A percentile compares a stretch with the other conserved stretches of the same genome.
These are phyloP conservation scores for Groenewaldozyma tartarivorans DNA, from an alignment of 805 yeast genomes.

Conservation along the genomic window DNA sequence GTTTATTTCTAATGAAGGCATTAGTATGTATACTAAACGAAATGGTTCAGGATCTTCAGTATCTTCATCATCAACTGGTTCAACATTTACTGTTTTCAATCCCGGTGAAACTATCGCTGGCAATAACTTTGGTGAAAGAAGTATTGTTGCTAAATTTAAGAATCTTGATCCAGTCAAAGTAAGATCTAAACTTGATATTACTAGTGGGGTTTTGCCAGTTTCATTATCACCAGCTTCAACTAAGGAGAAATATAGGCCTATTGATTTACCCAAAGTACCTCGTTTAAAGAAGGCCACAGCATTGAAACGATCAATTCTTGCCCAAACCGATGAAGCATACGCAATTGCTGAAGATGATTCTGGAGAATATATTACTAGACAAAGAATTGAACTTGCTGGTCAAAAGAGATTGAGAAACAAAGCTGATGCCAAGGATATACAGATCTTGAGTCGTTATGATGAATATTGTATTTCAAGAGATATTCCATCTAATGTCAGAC, in stretches of 20 bases:
- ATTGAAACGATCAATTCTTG: neutral
- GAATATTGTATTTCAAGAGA: neutral
- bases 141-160: neutral
- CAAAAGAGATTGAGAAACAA: neutral
- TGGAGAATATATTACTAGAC: neutral
- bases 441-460: neutral
- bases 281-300: neutral
- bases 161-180: neutral
- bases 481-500: neutral
- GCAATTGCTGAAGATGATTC: neutral
- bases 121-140: neutral
- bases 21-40: neutral
- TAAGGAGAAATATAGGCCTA: slow-evolving; percentile 62
- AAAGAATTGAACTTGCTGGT: neutral
- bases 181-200: neutral
- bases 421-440: neutral
- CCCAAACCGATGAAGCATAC: neutral
- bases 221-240: slow-evolving; percentile 91
- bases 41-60: neutral
- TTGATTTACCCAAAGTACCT: slow-evolving; percentile 20
- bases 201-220: slow-evolving; percentile 58
- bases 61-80: neutral
- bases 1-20: neutral
- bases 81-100: neutral
- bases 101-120: too few species aligned